These are phyloP conservation scores for Lichtheimia ornata DNA, from an alignment of 371 early-diverging fungal species.

Conservation along the genomic window DNA sequence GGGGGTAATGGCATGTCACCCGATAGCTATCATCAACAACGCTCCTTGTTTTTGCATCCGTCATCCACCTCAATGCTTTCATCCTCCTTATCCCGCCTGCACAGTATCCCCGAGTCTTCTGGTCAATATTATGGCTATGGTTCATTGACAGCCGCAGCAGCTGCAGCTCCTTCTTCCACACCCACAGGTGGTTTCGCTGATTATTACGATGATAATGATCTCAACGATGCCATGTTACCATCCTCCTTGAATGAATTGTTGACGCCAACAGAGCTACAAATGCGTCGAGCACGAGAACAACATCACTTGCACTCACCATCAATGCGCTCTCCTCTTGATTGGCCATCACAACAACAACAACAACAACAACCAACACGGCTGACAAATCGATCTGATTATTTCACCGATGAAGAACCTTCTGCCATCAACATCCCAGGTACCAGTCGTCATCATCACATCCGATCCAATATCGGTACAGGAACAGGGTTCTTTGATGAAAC, in stretches of 20 bases:
- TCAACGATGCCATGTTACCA: constrained; percentile 49
- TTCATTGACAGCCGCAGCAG: too few species aligned
- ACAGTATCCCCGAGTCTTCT: constrained; percentile 21
- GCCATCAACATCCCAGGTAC: constrained; percentile 28
- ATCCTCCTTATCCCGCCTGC: constrained; percentile 18
- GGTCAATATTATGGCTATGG: background rate
- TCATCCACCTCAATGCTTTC: constrained; percentile 16
- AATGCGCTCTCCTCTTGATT: background rate
- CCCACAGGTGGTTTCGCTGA: constrained; percentile 17
- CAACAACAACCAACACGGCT: background rate
- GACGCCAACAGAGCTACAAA: constrained; percentile 49
- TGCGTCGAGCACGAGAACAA: constrained; percentile 36
- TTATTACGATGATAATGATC: constrained; percentile 25
- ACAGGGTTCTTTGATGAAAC: background rate
- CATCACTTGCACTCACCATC: constrained; percentile 12
- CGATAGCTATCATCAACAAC: constrained; percentile 13
- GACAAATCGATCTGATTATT: background rate
- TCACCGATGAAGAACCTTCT: constrained; percentile 5
- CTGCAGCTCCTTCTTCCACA: constrained; percentile 4
- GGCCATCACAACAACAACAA: background rate
- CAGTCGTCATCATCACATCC: background rate
- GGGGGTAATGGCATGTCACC: constrained; percentile 1
- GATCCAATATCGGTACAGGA: too few species aligned
- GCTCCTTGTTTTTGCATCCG: constrained; percentile 15
- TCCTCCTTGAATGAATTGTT: constrained; percentile 55